phyloP scores from a whole-genome alignment of 2,329 filamentous ascomycete species.

The Pseudocercospora cruenta region DNA sequence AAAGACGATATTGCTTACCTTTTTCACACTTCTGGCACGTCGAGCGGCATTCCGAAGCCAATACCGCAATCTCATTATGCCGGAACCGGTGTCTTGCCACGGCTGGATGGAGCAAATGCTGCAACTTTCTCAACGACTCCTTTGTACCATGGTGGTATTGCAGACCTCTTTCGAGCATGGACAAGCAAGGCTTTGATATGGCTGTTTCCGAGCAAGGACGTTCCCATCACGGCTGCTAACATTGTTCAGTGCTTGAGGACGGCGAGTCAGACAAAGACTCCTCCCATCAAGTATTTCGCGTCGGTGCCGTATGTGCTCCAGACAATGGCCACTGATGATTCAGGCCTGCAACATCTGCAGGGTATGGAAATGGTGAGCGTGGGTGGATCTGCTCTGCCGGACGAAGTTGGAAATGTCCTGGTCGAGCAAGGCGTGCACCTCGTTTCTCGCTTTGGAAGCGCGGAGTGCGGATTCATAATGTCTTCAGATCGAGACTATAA shows the following conservation, averaged over 20 bases:
- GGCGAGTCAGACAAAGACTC: slow-evolving; percentile 35
- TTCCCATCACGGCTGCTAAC: slow-evolving; percentile 61
- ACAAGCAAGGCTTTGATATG: slow-evolving; percentile 63
- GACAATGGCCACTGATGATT: slow-evolving; percentile 52
- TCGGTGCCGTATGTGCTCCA: slow-evolving; percentile 64
- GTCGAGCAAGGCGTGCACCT: slow-evolving; percentile 58
- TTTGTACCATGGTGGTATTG: slow-evolving; percentile 67
- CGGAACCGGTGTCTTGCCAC: slow-evolving; percentile 59
- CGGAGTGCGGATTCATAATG: slow-evolving; percentile 68
- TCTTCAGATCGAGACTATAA: slow-evolving; percentile 62
- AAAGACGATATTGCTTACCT: slow-evolving; percentile 58
- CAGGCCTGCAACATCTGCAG: slow-evolving; percentile 50
- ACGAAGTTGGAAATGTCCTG: slow-evolving; percentile 57
- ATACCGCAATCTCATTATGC: slow-evolving; percentile 62
- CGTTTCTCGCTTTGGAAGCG: slow-evolving; percentile 66
- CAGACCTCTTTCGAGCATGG: slow-evolving; percentile 66
- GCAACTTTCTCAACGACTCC: slow-evolving; percentile 69
- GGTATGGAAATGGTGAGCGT: slow-evolving; percentile 66
- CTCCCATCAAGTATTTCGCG: slow-evolving; percentile 61
- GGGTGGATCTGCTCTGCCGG: slow-evolving; percentile 63
- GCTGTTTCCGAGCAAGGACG: slow-evolving; percentile 62
- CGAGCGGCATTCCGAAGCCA: slow-evolving; percentile 64
- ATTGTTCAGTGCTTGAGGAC: slow-evolving; percentile 53
- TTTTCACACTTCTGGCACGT: slow-evolving; percentile 68
- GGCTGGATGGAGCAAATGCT: slow-evolving; percentile 43